Conservation (phyloP, 805 yeast genomes). For the Metschnikowia reukaufii region DNA sequence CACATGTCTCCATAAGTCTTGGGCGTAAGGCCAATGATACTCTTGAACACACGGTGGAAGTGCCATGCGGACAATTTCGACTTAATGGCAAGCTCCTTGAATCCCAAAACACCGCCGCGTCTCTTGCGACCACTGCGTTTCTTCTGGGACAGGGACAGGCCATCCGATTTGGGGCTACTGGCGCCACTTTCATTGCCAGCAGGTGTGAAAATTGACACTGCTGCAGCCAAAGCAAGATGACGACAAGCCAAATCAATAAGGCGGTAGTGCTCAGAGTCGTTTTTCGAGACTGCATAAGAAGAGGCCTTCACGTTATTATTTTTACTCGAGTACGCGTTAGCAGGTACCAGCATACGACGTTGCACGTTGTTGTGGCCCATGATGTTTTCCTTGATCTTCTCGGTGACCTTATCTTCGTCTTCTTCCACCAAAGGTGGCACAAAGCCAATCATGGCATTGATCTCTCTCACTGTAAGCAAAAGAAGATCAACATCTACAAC, state of each 20-base stretch:
- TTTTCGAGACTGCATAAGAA: slow-evolving; percentile 42
- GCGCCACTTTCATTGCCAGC: slow-evolving; percentile 17
- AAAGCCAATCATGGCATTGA: slow-evolving; percentile 60
- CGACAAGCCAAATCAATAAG: slow-evolving; percentile 78
- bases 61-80: slow-evolving; percentile 89
- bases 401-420: slow-evolving; percentile 40
- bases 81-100: slow-evolving; percentile 84
- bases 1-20: slow-evolving; percentile 87
- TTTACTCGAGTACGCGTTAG: slow-evolving; percentile 21
- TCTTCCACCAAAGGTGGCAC: slow-evolving; percentile 50
- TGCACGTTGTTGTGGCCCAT: slow-evolving; percentile 23
- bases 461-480: slow-evolving; percentile 49
- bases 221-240: slow-evolving; percentile 80
- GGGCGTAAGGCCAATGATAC: slow-evolving; percentile 83
- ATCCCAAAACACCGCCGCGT: slow-evolving; percentile 78
- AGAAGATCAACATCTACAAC: slow-evolving; percentile 47
- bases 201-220: slow-evolving; percentile 37
- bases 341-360: slow-evolving; percentile 32
- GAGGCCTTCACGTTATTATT: slow-evolving; percentile 4
- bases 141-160: not conserved
- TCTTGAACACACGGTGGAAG: slow-evolving; percentile 85
- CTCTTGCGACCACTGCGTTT: slow-evolving; percentile 40
- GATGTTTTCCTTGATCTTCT: slow-evolving; percentile 38
- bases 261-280: slow-evolving; percentile 67
- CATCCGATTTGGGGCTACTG: slow-evolving; percentile 24